These are phyloP conservation scores for Chrysanthemum lavandulifolium DNA, from an alignment of 129 eudicot species.

Conservation along the genomic window DNA sequence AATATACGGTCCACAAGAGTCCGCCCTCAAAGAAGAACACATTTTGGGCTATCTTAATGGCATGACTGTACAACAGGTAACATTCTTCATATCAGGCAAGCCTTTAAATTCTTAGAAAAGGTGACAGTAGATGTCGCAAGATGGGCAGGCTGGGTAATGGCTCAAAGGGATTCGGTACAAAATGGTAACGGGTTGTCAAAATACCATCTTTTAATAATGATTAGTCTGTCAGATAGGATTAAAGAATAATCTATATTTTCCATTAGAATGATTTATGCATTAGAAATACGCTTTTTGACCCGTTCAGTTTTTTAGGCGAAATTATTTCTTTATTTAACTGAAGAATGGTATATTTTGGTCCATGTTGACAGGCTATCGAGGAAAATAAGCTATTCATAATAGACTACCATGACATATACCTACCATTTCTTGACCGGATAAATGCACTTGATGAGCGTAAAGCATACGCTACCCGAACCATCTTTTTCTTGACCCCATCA, in stretches of 20 bases:
- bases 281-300: background rate
- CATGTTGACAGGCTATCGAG: conserved; percentile 66
- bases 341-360: conserved; percentile 6
- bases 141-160: background rate
- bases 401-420: conserved; percentile 78
- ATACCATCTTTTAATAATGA: background rate
- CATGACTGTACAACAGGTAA: conserved; percentile 83
- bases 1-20: conserved; percentile 68
- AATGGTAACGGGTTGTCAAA: background rate
- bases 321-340: too few species aligned
- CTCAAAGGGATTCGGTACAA: background rate
- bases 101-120: background rate
- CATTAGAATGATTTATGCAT: background rate
- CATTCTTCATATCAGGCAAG: background rate
- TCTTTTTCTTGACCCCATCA: conserved; percentile 58
- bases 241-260: too few species aligned
- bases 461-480: conserved; percentile 85
- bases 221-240: too few species aligned
- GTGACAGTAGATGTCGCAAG: background rate
- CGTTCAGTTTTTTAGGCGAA: too few species aligned
- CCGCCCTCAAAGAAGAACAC: conserved; percentile 86
- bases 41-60: conserved; percentile 73
- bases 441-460: conserved; percentile 91
- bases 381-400: conserved; percentile 66
- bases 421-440: conserved; percentile 77